These are phyloP conservation scores for Plasmopara viticola DNA, from an alignment of 352 stramenopile genomes.

Conservation along the genomic window DNA sequence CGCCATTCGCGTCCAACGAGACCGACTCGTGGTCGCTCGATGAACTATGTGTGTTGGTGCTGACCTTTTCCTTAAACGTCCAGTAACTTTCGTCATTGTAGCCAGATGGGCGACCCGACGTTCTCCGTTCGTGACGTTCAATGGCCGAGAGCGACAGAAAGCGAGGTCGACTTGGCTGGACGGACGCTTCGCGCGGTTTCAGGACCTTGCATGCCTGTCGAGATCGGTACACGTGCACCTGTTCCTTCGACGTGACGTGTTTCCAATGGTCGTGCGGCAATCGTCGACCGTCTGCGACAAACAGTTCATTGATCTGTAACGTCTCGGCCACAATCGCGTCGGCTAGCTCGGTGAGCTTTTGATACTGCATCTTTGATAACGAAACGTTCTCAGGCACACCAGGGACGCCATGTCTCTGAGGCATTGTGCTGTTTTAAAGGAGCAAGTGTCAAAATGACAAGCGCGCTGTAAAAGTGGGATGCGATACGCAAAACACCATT, in stretches of 20 bases:
- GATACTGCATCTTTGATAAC: slow-evolving; percentile 23
- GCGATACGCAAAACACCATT: too few species aligned
- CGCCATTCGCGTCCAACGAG: slow-evolving; percentile 17
- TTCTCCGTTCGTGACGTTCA: slow-evolving; percentile 22
- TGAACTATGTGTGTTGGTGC: slow-evolving; percentile 27
- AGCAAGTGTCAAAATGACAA: slow-evolving; percentile 18
- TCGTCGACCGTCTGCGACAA: slow-evolving; percentile 32
- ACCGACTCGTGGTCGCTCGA: slow-evolving; percentile 27
- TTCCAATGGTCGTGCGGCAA: slow-evolving; percentile 45
- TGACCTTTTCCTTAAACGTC: slow-evolving; percentile 12
- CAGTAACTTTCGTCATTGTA: slow-evolving; percentile 14
- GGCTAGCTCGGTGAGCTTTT: slow-evolving; percentile 34
- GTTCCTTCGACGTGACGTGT: slow-evolving; percentile 43
- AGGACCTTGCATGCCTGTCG: slow-evolving; percentile 16
- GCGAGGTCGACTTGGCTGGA: slow-evolving; percentile 31
- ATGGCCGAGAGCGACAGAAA: slow-evolving; percentile 34
- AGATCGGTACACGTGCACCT: slow-evolving; percentile 51
- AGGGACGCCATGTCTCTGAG: slow-evolving; percentile 7
- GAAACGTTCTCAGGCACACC: slow-evolving; percentile 18
- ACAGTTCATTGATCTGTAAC: slow-evolving; percentile 43
- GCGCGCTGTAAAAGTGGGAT: slow-evolving; percentile 5
- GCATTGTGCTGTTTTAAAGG: slow-evolving; percentile 6
- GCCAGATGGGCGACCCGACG: slow-evolving; percentile 16
- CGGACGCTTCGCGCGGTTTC: slow-evolving; percentile 5
- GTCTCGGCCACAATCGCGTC: slow-evolving; percentile 54